These are phyloP conservation scores for Acer saccharum DNA, from an alignment of 345 rosid genomes.

Conservation along the genomic window DNA sequence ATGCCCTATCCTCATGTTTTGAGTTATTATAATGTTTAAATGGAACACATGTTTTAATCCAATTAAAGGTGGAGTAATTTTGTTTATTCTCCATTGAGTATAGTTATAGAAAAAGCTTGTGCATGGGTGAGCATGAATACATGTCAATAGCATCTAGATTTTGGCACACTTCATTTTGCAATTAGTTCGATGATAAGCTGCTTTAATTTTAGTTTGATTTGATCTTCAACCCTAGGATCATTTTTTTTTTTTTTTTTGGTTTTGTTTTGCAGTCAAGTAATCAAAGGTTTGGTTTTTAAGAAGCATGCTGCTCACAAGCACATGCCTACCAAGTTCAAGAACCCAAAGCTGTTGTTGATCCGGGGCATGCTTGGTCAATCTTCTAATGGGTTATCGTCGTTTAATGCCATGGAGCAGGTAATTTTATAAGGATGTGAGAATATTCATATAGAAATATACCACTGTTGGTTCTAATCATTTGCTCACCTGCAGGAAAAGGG, in stretches of 20 bases:
- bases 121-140: background rate
- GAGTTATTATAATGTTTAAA: background rate
- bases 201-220: conserved; percentile 3
- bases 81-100: background rate
- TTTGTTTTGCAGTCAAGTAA: conserved; percentile 71
- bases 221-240: conserved; percentile 7
- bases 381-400: conserved; percentile 72
- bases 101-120: background rate
- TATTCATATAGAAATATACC: conserved; percentile 1
- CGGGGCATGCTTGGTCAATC: conserved; percentile 78
- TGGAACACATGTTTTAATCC: background rate
- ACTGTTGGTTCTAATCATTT: conserved; percentile 26
- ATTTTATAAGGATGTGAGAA: conserved; percentile 1
- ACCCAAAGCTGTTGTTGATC: conserved; percentile 74
- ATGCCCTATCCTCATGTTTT: conserved; percentile 6
- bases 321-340: conserved; percentile 80
- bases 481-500: conserved; percentile 55
- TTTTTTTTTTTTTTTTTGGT: conserved; percentile 22
- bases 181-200: background rate
- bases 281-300: conserved; percentile 88
- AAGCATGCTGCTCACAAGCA: conserved; percentile 97
- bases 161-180: background rate
- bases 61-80: background rate
- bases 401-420: conserved; percentile 74
- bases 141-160: background rate